Evolutionary conservation across 345 rosid genomes (phyloP).

Genomic region (Punica granatum): DNA sequence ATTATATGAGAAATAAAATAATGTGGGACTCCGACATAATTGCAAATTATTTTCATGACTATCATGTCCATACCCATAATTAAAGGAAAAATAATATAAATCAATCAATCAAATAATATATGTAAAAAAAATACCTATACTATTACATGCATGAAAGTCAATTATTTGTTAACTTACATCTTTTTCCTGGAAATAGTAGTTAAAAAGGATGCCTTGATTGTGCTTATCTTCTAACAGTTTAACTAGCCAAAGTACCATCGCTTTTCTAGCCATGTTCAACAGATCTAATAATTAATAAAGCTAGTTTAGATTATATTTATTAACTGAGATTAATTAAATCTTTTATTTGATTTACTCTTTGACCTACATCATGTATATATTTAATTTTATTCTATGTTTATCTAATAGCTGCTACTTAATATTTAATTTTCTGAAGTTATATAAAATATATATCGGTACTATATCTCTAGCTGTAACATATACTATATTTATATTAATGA

Average conservation of each 20-base stretch:
- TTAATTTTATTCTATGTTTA: background rate
- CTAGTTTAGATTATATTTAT: background rate
- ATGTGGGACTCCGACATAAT: background rate
- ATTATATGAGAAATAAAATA: background rate
- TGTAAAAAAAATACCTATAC: too few relatives aligned
- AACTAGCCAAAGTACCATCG: background rate
- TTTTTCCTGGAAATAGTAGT: background rate
- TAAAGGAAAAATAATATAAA: background rate
- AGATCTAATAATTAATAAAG: background rate
- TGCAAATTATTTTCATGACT: background rate
- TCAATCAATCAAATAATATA: background rate
- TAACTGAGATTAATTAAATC: constrained; percentile 5
- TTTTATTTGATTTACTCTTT: background rate
- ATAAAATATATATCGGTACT: too few relatives aligned
- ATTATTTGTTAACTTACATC: background rate
- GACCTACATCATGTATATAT: background rate
- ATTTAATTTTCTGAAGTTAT: background rate
- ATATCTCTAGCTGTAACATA: too few relatives aligned
- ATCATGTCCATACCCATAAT: background rate
- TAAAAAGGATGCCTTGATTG: background rate
- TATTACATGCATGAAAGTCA: background rate
- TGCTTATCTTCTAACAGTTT: background rate
- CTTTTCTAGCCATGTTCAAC: background rate
- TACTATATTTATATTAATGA: too few relatives aligned
- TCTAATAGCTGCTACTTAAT: background rate